Evolutionary conservation across 805 yeast genomes (phyloP), one percentile per base, ranked within the genome.

Genomic region (Nakazawaea wickerhamii): DNA sequence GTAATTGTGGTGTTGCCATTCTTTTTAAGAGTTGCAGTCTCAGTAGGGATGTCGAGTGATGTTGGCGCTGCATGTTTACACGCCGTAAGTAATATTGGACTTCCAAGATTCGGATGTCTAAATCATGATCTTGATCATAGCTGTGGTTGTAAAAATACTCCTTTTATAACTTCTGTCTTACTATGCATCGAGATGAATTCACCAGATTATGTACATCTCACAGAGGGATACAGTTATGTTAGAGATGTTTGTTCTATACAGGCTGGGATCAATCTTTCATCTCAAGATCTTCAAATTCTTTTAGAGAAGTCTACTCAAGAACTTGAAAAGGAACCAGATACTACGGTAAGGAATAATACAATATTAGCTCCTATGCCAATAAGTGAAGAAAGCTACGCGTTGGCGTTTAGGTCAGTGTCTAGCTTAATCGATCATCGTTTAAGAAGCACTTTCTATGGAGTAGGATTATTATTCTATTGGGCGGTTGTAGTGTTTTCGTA

Each of bases 51-150:
- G 8, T 54, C 64, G 13, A 60, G 60, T 43, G 53, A 52, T 18
- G 55, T 57, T 35, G 70, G 68, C 11, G 67, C 67, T 4, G 53
- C 70, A 4, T 66, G 71, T 49, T 41, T 63, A 3, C 55, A 52
- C 44, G 51, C 59, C 13, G 61, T 65, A 10, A 59, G 57, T 40
- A 63, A 64, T 39, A 47, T 59, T 17, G 56, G 64, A 3, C 46
- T 50, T 6, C 58, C 54, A 37, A 65, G 65, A 18, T 62, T 63
- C 41, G 55, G 61, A 40, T 65, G 68, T 48, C 28, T 43, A 25
- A 40, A 50, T 17, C 59, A 59, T 1, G 71, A 65, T 45, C 45
- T 64, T 18, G 58, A 60, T 14, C 61, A 58, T 42, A 51, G 49
- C 15, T 63, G 68, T 37, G 55, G 69, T 9, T 66, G 71, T 39